These are phyloP conservation scores for Backusella tuberculispora DNA, from an alignment of 192 early-diverging fungal species.

Conservation along the genomic window DNA sequence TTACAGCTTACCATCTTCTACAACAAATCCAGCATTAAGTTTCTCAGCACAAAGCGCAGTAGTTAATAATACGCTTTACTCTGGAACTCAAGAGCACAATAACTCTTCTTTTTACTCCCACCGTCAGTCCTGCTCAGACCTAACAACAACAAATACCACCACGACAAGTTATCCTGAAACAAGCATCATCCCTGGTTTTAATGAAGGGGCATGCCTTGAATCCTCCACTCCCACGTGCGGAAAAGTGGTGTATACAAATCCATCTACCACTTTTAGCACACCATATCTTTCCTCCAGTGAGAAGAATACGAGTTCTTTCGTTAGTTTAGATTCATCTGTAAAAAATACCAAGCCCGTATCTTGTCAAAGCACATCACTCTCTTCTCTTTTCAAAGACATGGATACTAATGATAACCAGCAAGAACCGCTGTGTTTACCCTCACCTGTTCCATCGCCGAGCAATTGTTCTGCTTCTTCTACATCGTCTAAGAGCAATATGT, in stretches of 20 bases:
- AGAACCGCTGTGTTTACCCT: not conserved
- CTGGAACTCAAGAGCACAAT: not conserved
- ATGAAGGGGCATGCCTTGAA: slow-evolving; percentile 11
- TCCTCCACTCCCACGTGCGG: slow-evolving; percentile 6
- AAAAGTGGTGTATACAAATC: not conserved
- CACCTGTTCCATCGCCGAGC: slow-evolving; percentile 13
- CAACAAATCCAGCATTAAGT: not conserved
- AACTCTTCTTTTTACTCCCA: slow-evolving; percentile 1
- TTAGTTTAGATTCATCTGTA: slow-evolving; percentile 13
- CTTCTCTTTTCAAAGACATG: slow-evolving; percentile 2
- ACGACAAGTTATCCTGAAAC: slow-evolving; percentile 13
- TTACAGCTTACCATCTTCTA: slow-evolving; percentile 12
- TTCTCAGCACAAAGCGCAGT: slow-evolving; percentile 14
- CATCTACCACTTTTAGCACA: not conserved
- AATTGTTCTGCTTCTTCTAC: slow-evolving; percentile 9
- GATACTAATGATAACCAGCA: not conserved
- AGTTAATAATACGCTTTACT: slow-evolving; percentile 4
- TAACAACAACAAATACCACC: not conserved
- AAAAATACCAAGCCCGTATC: slow-evolving; percentile 12
- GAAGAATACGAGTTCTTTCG: not conserved
- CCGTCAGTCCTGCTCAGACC: slow-evolving; percentile 17
- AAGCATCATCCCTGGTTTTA: slow-evolving; percentile 6
- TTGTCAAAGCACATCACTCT: not conserved
- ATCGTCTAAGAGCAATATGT: slow-evolving; percentile 1
- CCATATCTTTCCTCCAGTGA: slow-evolving; percentile 3